Conservation (phyloP, 2,329 filamentous ascomycete species). For the Arthrinium phaeospermum region DNA sequence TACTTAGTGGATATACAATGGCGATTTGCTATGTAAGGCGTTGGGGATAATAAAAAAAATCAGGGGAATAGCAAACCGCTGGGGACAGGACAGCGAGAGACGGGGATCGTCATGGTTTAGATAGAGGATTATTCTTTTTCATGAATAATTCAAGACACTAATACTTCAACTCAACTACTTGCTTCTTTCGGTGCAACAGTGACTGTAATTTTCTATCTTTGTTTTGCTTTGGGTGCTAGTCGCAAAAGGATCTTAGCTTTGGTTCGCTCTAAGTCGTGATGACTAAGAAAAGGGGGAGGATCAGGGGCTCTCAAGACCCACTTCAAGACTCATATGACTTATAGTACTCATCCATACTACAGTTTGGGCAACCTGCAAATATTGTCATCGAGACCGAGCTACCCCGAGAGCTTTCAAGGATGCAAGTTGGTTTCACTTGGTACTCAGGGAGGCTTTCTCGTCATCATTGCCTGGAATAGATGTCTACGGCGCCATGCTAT, state of each 20-base stretch:
- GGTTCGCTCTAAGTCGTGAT: background rate
- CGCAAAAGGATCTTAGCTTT: background rate
- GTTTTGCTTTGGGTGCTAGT: background rate
- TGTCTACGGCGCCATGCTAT: no score
- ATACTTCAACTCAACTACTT: background rate
- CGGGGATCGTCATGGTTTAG: background rate
- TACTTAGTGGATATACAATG: background rate
- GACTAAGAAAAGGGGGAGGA: background rate
- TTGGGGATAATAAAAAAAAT: slow-evolving; percentile 1
- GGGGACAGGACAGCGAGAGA: slow-evolving; percentile 11
- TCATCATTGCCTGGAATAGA: no score
- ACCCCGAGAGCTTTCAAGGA: no score
- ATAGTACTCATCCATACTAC: no score
- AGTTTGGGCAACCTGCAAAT: no score
- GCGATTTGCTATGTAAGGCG: slow-evolving; percentile 13
- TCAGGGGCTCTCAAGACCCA: background rate
- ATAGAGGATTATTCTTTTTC: background rate
- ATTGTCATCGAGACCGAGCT: no score
- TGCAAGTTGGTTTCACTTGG: no score
- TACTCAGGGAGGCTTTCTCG: no score
- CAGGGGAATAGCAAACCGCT: background rate
- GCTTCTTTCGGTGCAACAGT: background rate
- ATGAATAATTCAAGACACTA: background rate
- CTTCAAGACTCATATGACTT: background rate
- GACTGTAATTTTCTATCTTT: background rate